phyloP scores from a whole-genome alignment of 192 early-diverging fungal genomes.

The Linnemannia hyalina region DNA sequence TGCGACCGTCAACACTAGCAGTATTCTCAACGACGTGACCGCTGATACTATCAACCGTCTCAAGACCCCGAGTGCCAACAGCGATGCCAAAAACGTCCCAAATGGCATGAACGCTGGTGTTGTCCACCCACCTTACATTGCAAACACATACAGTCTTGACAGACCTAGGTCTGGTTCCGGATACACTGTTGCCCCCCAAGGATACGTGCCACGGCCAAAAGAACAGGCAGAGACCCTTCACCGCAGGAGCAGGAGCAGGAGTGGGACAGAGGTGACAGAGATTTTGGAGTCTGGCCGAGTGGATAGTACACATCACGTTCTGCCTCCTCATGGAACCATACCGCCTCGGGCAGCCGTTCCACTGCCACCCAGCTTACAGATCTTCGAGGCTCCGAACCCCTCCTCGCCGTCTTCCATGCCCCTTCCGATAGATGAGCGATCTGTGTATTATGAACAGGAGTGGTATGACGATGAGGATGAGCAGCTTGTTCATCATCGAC shows the following conservation, averaged over 20 bases:
- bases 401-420: too few relatives aligned
- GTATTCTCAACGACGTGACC: neutral
- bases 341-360: neutral
- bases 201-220: neutral
- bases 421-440: neutral
- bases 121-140: neutral
- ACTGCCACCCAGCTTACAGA: neutral
- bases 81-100: too few relatives aligned
- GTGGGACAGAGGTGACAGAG: neutral
- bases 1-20: neutral
- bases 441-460: neutral
- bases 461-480: neutral
- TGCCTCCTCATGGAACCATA: neutral
- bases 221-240: neutral
- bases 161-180: neutral
- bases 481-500: neutral
- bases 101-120: too few relatives aligned
- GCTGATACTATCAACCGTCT: too few relatives aligned
- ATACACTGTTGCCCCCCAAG: neutral
- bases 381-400: too few relatives aligned
- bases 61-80: too few relatives aligned
- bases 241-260: constrained; percentile 1
- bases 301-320: neutral
- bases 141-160: neutral
- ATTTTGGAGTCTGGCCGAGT: neutral